phyloP scores from a whole-genome alignment of 2,329 filamentous ascomycete species.

The Chrysoporthe cubensis region DNA sequence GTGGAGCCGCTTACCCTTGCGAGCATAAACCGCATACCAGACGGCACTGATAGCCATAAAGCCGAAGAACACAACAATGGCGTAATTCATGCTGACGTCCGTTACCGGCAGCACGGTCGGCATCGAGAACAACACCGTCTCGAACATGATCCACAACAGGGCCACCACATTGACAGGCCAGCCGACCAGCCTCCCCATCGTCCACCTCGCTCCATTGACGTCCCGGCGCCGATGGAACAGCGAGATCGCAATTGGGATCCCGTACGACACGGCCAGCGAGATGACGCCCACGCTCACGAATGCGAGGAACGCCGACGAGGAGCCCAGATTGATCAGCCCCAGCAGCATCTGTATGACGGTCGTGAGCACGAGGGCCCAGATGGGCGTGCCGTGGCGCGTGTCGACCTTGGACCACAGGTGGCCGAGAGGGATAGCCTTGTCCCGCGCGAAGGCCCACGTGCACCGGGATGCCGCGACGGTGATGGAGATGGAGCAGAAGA shows the following conservation, averaged over 20 bases:
- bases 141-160: constrained; percentile 55
- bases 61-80: constrained; percentile 59
- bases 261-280: constrained; percentile 58
- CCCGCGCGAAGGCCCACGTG: constrained; percentile 67
- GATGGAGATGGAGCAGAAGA: constrained; percentile 66
- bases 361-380: constrained; percentile 60
- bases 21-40: constrained; percentile 56
- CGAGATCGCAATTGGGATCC: constrained; percentile 58
- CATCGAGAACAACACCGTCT: constrained; percentile 59
- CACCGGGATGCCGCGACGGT: constrained; percentile 70
- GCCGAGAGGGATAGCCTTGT: constrained; percentile 59
- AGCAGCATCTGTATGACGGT: constrained; percentile 58
- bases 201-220: constrained; percentile 53
- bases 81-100: constrained; percentile 57
- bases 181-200: constrained; percentile 47
- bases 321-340: constrained; percentile 61
- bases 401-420: constrained; percentile 56
- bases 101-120: constrained; percentile 53
- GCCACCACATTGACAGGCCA: constrained; percentile 50
- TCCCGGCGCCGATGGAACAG: constrained; percentile 50
- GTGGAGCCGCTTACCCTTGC: constrained; percentile 47
- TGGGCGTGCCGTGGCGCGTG: constrained; percentile 54
- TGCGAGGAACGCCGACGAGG: constrained; percentile 60
- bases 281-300: constrained; percentile 61
- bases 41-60: constrained; percentile 49